phyloP scores from a whole-genome alignment of 352 stramenopile genomes.

The Peronospora farinosa region DNA sequence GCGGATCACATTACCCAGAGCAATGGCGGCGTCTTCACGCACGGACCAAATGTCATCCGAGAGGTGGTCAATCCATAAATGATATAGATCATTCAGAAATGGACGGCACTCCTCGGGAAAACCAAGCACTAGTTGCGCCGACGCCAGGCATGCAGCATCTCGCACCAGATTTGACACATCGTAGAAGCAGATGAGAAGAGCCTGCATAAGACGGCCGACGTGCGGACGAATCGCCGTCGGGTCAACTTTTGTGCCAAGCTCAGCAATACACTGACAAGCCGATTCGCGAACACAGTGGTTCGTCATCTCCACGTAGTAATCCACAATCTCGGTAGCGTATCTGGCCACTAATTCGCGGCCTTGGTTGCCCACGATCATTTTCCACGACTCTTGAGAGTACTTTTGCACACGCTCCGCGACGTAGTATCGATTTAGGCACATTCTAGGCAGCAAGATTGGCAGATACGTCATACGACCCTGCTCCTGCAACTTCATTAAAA shows the following conservation, averaged over 20 bases:
- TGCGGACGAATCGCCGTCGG: constrained; percentile 57
- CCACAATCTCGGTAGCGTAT: constrained; percentile 86
- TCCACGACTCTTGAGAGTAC: constrained; percentile 95
- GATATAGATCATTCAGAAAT: constrained; percentile 84
- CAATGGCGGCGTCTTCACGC: constrained; percentile 91
- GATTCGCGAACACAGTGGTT: constrained; percentile 94
- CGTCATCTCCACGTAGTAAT: constrained; percentile 94
- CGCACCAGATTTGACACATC: constrained; percentile 95
- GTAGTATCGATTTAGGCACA: constrained; percentile 97
- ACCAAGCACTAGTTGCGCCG: constrained; percentile 70
- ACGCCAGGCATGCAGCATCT: constrained; percentile 91
- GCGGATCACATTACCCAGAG: constrained; percentile 89
- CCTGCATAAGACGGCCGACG: constrained; percentile 65
- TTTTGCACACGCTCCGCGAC: constrained; percentile 94
- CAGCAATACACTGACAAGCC: constrained; percentile 92
- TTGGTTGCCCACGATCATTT: constrained; percentile 76
- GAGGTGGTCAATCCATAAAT: constrained; percentile 92
- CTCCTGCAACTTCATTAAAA: constrained; percentile 73
- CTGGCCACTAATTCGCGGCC: constrained; percentile 81
- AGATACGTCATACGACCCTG: constrained; percentile 56
- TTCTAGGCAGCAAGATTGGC: constrained; percentile 83
- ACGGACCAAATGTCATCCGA: constrained; percentile 97
- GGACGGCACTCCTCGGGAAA: constrained; percentile 84
- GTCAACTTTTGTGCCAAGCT: constrained; percentile 90
- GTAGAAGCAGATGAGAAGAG: constrained; percentile 92